Evolutionary conservation across 495 filamentous ascomycete genomes (phyloP), one percentile per base, ranked within the genome.

Genomic region (Xylaria telfairii): DNA sequence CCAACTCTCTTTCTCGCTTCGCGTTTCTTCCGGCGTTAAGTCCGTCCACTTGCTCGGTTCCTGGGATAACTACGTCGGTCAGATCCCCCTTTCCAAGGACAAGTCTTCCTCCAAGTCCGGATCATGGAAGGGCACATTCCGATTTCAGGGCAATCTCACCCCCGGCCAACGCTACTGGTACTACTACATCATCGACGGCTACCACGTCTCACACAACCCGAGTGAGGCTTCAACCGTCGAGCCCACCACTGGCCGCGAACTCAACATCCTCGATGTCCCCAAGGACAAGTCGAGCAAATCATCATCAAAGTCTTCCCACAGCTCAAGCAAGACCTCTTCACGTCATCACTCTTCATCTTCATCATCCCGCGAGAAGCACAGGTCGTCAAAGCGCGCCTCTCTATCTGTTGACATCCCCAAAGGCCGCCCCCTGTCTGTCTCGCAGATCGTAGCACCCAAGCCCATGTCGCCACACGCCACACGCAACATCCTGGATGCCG

Each of bases 121-220:
- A 76, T 89, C 90, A 67, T 98, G 96, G 92, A 91, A 93, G 76
- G 96, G 96, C 79, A 96, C 93, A 78, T 97, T 99, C 87, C 90
- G 92, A 83, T 97, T 99, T 86, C 93, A 95, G 84, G 91, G 90
- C 79, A 92, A 92, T 69, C 87, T 97, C 65, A 89, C 94, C 85
- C 86, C 92, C 67, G 93, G 95, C 69, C 87, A 91, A 77, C 90
- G 96, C 75, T 98, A 98, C 90, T 99, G 96, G 96, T 99, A 98
- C 90, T 99, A 99, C 88, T 99, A 97, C 87, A 97, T 99, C 92
- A 96, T 98, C 84, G 96, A 99, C 79, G 96, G 96, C 70, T 98
- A 98, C 90, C 95, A 98, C 82, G 92, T 97, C 81, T 95, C 96
- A 59, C 95, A 98, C 87, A 96, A 99, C 83, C 96, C 96, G 62